phyloP scores from a whole-genome alignment of 2,329 filamentous ascomycete genomes.

The Cercospora sp. region DNA sequence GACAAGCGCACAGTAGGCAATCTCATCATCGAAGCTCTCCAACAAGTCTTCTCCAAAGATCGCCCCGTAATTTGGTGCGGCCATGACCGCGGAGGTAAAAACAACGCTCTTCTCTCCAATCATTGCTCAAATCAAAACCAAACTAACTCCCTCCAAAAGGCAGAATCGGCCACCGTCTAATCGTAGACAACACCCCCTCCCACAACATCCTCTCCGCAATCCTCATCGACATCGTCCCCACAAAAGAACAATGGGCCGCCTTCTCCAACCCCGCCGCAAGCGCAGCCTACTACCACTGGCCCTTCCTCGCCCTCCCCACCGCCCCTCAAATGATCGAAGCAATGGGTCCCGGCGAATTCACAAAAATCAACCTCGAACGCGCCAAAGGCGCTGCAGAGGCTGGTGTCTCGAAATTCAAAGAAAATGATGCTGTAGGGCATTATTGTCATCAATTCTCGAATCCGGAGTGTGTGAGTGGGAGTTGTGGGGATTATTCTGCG shows the following conservation, averaged over 20 bases:
- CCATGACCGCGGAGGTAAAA: conserved; percentile 51
- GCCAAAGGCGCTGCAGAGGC: conserved; percentile 33
- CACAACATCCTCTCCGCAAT: conserved; percentile 44
- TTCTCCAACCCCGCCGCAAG: conserved; percentile 43
- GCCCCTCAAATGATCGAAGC: conserved; percentile 48
- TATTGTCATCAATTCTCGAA: conserved; percentile 48
- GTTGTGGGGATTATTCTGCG: conserved; percentile 52
- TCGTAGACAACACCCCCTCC: conserved; percentile 43
- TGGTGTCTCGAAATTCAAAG: conserved; percentile 34
- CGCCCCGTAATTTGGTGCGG: conserved; percentile 48
- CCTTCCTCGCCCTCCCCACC: conserved; percentile 51
- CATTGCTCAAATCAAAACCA: background rate
- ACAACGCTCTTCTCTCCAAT: too few species aligned
- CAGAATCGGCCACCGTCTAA: conserved; percentile 51
- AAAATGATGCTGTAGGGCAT: conserved; percentile 45
- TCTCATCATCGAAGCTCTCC: conserved; percentile 46
- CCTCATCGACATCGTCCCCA: conserved; percentile 54
- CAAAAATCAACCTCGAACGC: conserved; percentile 38
- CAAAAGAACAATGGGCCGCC: conserved; percentile 47
- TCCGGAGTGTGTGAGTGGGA: conserved; percentile 45
- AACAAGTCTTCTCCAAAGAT: conserved; percentile 36
- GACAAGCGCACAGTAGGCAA: conserved; percentile 46
- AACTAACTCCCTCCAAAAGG: background rate
- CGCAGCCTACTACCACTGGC: conserved; percentile 53
- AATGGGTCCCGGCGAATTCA: conserved; percentile 46